Conservation (phyloP, 164 flowering plant species). For the Vitis amurensis region DNA sequence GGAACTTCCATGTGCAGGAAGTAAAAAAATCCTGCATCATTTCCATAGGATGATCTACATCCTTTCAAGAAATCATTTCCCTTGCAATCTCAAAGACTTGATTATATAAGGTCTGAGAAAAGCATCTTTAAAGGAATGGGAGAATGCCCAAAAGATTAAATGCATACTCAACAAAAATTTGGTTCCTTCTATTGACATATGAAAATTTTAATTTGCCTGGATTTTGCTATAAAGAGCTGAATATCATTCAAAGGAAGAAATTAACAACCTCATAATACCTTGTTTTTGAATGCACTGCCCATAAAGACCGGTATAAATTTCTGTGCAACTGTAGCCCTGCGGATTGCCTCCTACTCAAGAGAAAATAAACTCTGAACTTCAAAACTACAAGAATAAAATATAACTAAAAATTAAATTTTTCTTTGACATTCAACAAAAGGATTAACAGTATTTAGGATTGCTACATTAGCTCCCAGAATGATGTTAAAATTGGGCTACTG, state of each 20-base stretch:
- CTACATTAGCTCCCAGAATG: not conserved
- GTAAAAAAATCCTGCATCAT: no score
- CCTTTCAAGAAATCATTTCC: no score
- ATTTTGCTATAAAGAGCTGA: no score
- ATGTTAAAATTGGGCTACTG: not conserved
- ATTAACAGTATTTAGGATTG: not conserved
- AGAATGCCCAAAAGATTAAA: no score
- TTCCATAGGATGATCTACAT: no score
- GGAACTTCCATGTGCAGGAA: no score
- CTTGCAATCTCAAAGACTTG: no score
- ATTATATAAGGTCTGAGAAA: no score
- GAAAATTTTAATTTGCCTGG: no score
- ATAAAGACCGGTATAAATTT: constrained; percentile 96
- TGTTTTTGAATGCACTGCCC: constrained; percentile 99
- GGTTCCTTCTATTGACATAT: no score
- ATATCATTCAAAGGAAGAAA: not conserved
- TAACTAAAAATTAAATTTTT: not conserved
- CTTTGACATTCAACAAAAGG: not conserved
- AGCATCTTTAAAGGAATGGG: no score
- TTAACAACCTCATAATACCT: constrained; percentile 47
- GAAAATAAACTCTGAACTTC: not conserved
- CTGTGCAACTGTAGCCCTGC: constrained; percentile 85
- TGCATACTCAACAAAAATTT: no score
- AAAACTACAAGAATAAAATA: not conserved
- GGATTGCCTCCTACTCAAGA: constrained; percentile 73